phyloP scores from a whole-genome alignment of 495 filamentous ascomycete genomes.

The Penicillium coffeae region DNA sequence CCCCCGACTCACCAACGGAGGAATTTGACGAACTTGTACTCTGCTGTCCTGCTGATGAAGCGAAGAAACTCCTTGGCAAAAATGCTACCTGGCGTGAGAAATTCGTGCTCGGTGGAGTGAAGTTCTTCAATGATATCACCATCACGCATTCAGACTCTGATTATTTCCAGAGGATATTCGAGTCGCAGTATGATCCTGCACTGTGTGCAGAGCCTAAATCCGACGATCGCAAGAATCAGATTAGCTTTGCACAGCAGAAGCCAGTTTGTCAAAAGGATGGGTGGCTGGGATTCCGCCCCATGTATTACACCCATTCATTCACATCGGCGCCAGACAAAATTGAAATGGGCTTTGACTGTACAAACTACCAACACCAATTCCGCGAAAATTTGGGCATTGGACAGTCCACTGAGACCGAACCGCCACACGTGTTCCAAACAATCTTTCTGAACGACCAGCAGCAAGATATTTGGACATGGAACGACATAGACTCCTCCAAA shows the following conservation, averaged over 20 bases:
- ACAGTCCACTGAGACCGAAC: slow-evolving; percentile 37
- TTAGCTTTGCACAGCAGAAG: slow-evolving; percentile 49
- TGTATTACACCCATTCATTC: slow-evolving; percentile 80
- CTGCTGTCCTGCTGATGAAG: slow-evolving; percentile 66
- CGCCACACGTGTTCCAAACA: slow-evolving; percentile 74
- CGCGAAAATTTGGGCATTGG: slow-evolving; percentile 44
- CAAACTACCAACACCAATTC: slow-evolving; percentile 82
- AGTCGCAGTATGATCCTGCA: slow-evolving; percentile 57
- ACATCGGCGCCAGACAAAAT: slow-evolving; percentile 60
- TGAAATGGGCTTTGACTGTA: slow-evolving; percentile 86
- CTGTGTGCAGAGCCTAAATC: slow-evolving; percentile 48
- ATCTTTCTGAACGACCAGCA: slow-evolving; percentile 75
- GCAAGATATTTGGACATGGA: slow-evolving; percentile 63
- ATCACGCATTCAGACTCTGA: slow-evolving; percentile 73
- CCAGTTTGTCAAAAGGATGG: slow-evolving; percentile 30
- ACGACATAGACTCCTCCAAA: slow-evolving; percentile 64
- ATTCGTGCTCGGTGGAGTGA: slow-evolving; percentile 67
- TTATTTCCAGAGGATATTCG: slow-evolving; percentile 75
- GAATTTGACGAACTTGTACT: slow-evolving; percentile 71
- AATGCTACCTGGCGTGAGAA: slow-evolving; percentile 62
- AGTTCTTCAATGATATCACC: slow-evolving; percentile 79
- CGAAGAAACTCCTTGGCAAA: slow-evolving; percentile 59
- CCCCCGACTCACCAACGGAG: slow-evolving; percentile 19
- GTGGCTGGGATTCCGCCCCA: slow-evolving; percentile 60
- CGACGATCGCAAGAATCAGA: slow-evolving; percentile 43